These are phyloP conservation scores for Schizophyllum commune DNA, from an alignment of 1,284 basidiomycete species.

Conservation along the genomic window DNA sequence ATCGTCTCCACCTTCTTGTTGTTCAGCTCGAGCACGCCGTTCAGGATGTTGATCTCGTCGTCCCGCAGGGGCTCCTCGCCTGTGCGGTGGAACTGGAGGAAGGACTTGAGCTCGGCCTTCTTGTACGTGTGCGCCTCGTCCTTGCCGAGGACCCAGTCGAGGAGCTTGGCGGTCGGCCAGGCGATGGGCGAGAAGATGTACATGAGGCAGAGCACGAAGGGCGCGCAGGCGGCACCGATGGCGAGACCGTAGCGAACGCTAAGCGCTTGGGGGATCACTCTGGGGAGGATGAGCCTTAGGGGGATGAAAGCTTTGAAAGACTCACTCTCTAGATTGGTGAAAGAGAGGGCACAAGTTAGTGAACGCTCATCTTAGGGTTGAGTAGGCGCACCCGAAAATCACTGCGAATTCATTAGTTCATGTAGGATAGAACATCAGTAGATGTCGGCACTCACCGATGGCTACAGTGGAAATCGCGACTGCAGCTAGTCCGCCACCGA, in stretches of 20 bases:
- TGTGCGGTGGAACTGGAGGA: conserved; percentile 85
- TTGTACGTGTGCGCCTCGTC: conserved; percentile 77
- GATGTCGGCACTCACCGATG: conserved; percentile 48
- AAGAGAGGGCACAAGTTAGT: not conserved
- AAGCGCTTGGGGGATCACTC: conserved; percentile 83
- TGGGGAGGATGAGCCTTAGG: conserved; percentile 18
- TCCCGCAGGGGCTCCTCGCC: conserved; percentile 84
- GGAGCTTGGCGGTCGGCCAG: conserved; percentile 82
- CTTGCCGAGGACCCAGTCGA: conserved; percentile 73
- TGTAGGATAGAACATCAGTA: not conserved
- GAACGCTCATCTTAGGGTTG: not conserved
- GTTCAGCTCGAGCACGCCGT: conserved; percentile 82
- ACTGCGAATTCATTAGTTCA: conserved; percentile 32
- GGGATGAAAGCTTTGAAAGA: not conserved
- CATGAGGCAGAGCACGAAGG: conserved; percentile 77
- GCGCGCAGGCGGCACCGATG: conserved; percentile 84
- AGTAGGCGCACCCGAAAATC: conserved; percentile 59
- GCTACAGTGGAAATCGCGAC: conserved; percentile 78
- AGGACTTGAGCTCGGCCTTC: conserved; percentile 88
- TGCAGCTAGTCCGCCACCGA: conserved; percentile 82
- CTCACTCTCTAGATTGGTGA: not conserved
- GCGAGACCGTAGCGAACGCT: conserved; percentile 87
- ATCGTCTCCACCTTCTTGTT: conserved; percentile 78
- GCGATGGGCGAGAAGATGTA: conserved; percentile 80
- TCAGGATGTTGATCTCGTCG: conserved; percentile 85